Evolutionary conservation across 768 basidiomycete genomes (phyloP), one percentile per base, ranked within the genome.

Genomic region (Mycena alexandri): DNA sequence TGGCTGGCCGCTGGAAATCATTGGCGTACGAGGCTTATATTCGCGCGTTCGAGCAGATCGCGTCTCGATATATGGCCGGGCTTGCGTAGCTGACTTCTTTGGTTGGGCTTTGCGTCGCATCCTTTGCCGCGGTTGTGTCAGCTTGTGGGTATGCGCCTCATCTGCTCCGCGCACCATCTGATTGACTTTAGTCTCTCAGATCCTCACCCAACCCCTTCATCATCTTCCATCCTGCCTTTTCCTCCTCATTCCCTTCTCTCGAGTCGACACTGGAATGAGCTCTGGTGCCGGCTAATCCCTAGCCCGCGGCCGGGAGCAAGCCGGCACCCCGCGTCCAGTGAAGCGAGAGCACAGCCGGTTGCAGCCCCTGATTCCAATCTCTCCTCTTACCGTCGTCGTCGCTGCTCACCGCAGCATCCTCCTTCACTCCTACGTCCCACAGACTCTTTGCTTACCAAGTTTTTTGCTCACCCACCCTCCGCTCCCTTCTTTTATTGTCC

Each of bases 11-110:
- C 0, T 84, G 83, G 83, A 74, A 71, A 24, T 83, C 81, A 0
- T 64, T 81, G 0, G 81, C 82, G 1, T 84, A 82, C 63, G 74
- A 82, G 63, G 68, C 74, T 0, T 83, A 83, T 72, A 77, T 82
- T 19, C 76, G 77, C 0, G 75, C 79, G 24, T 79, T 82, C 46
- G 78, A 82, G 65, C 77, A 77, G 44, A 67, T 81, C 3, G 71
- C 78, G 0, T 75, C 75, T 13, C 62, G 61, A 0, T 74, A 59
- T 33, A 44, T 75, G 17, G n/a, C 12, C 21, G 41, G 54, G 7
- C 54, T 55, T 22, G n/a, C 38, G 36, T 22, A 2, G 54, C 54
- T 55, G 19, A n/a, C 38, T 21, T 24, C n/a, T n/a, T 55, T 22
- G 54, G 54, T 55, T 55, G 54, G 54, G 54, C 38, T 55, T 2